Percentiles rank a stretch among this genome's conserved stretches.
These are phyloP conservation scores for Aspergillus tamarii DNA, from an alignment of 2,329 filamentous ascomycete species.

Conservation along the genomic window DNA sequence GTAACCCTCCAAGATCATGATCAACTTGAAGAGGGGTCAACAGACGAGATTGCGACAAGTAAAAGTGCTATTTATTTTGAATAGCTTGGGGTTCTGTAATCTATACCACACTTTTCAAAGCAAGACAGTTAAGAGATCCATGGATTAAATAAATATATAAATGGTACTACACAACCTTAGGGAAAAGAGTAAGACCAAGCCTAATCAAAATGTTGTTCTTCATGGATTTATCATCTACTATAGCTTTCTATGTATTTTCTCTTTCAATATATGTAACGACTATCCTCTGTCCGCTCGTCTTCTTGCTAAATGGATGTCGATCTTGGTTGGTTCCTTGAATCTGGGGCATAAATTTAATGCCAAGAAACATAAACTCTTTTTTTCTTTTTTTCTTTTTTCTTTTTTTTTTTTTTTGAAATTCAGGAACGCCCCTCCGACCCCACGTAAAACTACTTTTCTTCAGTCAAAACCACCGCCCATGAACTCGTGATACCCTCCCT, in stretches of 20 bases:
- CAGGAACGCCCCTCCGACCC: conserved; percentile 5
- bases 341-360: not conserved
- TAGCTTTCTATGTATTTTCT: not conserved
- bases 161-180: not conserved
- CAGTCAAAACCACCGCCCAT: not conserved
- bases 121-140: not conserved
- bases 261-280: not conserved
- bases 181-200: not conserved
- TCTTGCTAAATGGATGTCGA: not conserved
- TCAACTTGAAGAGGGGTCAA: no score
- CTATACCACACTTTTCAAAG: no score
- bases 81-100: no score
- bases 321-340: not conserved
- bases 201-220: not conserved
- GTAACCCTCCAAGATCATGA: no score
- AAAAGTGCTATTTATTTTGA: not conserved
- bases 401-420: not conserved
- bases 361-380: not conserved
- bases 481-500: not conserved
- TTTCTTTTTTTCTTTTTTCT: not conserved
- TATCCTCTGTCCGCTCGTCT: not conserved
- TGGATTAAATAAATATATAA: not conserved
- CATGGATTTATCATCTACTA: not conserved
- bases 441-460: conserved; percentile 1
- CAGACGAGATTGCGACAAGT: not conserved